Percentiles rank a stretch among this genome's conserved stretches.
phyloP scores from a whole-genome alignment of 2,329 filamentous ascomycete species.

The Phialocephala subalpina region DNA sequence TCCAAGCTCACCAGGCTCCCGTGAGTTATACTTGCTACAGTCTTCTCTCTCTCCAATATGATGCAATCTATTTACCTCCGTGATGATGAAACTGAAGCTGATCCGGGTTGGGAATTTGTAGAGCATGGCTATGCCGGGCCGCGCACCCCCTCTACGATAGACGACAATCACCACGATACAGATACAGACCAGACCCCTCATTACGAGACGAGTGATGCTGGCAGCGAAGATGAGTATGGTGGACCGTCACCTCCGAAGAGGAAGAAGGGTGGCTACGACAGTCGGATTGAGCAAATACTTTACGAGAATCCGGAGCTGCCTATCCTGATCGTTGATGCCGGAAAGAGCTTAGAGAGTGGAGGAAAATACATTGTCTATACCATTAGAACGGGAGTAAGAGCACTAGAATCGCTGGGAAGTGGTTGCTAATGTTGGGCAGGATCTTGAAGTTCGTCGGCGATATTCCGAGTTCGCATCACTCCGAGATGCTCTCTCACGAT shows the following conservation, averaged over 20 bases:
- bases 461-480: slow-evolving; percentile 98
- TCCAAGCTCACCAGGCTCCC: slow-evolving; percentile 64
- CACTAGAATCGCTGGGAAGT: slow-evolving; percentile 8
- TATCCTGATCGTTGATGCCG: slow-evolving; percentile 92
- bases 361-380: slow-evolving; percentile 97
- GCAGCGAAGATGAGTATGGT: slow-evolving; percentile 58
- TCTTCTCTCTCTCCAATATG: slow-evolving; percentile 38
- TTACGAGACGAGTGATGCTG: slow-evolving; percentile 51
- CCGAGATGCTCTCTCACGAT: slow-evolving; percentile 83
- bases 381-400: slow-evolving; percentile 84
- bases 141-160: slow-evolving; percentile 65
- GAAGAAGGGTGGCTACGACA: slow-evolving; percentile 90
- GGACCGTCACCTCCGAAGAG: slow-evolving; percentile 58
- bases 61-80: slow-evolving; percentile 50
- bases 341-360: slow-evolving; percentile 92
- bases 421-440: slow-evolving; percentile 58
- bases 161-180: slow-evolving; percentile 64
- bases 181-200: slow-evolving; percentile 28
- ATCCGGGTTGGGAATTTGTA: slow-evolving; percentile 55
- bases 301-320: slow-evolving; percentile 92
- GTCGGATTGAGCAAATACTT: slow-evolving; percentile 95
- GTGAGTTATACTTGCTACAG: slow-evolving; percentile 54
- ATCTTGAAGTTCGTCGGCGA: slow-evolving; percentile 90
- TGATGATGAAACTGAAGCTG: slow-evolving; percentile 48
- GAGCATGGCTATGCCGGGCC: slow-evolving; percentile 57